These are phyloP conservation scores for Hortaea werneckii DNA, from an alignment of 2,329 filamentous ascomycete genomes.

Conservation along the genomic window DNA sequence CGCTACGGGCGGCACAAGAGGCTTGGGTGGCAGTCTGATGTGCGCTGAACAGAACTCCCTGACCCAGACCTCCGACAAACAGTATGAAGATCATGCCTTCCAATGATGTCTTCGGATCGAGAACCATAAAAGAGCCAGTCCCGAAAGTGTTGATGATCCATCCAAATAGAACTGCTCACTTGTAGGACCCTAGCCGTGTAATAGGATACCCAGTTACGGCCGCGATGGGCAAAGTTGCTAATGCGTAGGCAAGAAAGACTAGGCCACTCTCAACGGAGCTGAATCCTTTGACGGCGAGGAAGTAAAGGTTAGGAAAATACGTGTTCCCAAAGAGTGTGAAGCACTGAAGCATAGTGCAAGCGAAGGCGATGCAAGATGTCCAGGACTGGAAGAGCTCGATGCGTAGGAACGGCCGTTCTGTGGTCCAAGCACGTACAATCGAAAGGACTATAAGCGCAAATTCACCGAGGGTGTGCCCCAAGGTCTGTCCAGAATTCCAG, in stretches of 20 bases:
- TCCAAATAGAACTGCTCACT: conserved; percentile 17
- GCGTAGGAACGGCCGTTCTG: conserved; percentile 17
- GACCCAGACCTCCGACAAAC: conserved; percentile 31
- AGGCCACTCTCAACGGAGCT: conserved; percentile 29
- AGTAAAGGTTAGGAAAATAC: conserved; percentile 36
- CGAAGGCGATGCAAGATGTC: conserved; percentile 21
- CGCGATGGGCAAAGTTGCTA: conserved; percentile 19
- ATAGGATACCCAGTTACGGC: conserved; percentile 21
- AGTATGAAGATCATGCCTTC: conserved; percentile 36
- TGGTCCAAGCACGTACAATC: conserved; percentile 14
- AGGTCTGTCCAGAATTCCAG: conserved; percentile 15
- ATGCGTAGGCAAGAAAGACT: conserved; percentile 27
- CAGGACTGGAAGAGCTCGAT: conserved; percentile 22
- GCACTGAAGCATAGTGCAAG: conserved; percentile 22
- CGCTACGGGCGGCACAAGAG: conserved; percentile 19
- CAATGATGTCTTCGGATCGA: conserved; percentile 28
- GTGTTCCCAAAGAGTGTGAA: conserved; percentile 23
- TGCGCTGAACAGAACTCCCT: conserved; percentile 33
- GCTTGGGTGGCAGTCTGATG: conserved; percentile 38
- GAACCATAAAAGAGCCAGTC: conserved; percentile 32
- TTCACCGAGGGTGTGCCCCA: no score
- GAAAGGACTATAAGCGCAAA: no score
- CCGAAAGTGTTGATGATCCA: conserved; percentile 31
- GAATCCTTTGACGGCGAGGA: conserved; percentile 31
- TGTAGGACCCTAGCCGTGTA: conserved; percentile 20